Evolutionary conservation across 2,329 filamentous ascomycete species (phyloP).

Genomic region (Talaromyces sp.): DNA sequence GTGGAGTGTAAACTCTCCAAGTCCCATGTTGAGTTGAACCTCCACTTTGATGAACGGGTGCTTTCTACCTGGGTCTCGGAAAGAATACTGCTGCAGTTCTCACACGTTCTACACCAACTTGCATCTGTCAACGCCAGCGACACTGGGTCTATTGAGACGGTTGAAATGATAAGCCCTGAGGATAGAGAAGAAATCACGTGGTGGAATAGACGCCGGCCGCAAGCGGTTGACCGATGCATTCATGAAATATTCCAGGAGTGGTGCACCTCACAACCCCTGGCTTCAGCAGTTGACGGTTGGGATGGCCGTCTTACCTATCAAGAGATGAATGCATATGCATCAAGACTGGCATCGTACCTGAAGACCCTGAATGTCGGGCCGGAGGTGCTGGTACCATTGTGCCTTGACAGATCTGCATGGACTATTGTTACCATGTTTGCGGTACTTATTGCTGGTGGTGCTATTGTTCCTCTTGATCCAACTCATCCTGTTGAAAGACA

Average conservation of each 20-base stretch:
- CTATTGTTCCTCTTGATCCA: conserved; percentile 12
- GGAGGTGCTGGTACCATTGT: conserved; percentile 22
- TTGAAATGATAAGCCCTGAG: conserved; percentile 22
- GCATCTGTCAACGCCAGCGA: conserved; percentile 19
- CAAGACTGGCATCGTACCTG: conserved; percentile 25
- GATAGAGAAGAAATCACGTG: conserved; percentile 26
- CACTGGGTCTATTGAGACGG: neutral
- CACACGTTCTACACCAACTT: conserved; percentile 28
- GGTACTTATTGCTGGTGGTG: conserved; percentile 16
- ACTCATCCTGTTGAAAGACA: conserved; percentile 9
- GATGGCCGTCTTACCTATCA: conserved; percentile 30
- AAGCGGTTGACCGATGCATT: conserved; percentile 7
- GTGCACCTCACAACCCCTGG: conserved; percentile 14
- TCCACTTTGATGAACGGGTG: conserved; percentile 60
- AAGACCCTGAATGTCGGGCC: conserved; percentile 22
- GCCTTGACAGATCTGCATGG: conserved; percentile 16
- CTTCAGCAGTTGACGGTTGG: conserved; percentile 25
- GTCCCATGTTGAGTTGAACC: conserved; percentile 53
- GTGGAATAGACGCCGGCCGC: conserved; percentile 11
- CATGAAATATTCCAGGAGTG: conserved; percentile 6
- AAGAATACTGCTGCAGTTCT: conserved; percentile 50
- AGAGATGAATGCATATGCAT: conserved; percentile 27
- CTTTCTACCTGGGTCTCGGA: conserved; percentile 50
- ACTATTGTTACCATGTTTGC: conserved; percentile 14
- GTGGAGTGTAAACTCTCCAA: conserved; percentile 57